A percentile compares a stretch with the other conserved stretches of the same genome.
Conservation (phyloP, 345 rosid species). For the Iberis pinnata region DNA sequence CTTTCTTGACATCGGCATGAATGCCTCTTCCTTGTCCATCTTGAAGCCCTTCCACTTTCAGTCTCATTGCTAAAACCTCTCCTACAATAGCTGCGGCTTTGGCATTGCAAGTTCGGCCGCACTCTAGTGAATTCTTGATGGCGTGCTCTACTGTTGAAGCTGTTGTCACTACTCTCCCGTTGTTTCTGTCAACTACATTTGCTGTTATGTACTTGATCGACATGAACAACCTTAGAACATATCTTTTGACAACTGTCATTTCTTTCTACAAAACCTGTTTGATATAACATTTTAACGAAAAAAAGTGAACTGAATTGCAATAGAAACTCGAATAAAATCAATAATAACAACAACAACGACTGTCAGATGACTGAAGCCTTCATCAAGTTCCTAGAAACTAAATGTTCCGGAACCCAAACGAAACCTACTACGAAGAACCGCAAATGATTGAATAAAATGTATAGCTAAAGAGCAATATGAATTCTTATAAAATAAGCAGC, state of each 20-base stretch:
- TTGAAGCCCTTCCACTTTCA: slow-evolving; percentile 74
- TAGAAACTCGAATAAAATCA: too few relatives aligned
- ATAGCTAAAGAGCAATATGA: too few relatives aligned
- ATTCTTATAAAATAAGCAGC: not conserved
- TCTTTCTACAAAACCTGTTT: slow-evolving; percentile 11
- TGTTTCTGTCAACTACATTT: slow-evolving; percentile 74
- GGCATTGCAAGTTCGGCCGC: slow-evolving; percentile 73
- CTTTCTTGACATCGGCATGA: slow-evolving; percentile 56
- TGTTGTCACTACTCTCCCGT: slow-evolving; percentile 59
- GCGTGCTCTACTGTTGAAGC: slow-evolving; percentile 78
- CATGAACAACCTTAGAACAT: slow-evolving; percentile 56
- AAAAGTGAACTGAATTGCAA: not conserved
- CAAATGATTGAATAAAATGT: not conserved
- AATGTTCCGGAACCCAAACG: not conserved
- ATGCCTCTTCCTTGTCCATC: slow-evolving; percentile 75
- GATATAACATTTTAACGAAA: too few relatives aligned
- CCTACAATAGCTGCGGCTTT: slow-evolving; percentile 72
- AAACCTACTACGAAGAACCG: not conserved
- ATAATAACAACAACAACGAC: not conserved
- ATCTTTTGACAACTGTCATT: slow-evolving; percentile 66
- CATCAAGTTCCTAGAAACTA: too few relatives aligned
- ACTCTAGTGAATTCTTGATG: slow-evolving; percentile 62
- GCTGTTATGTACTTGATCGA: slow-evolving; percentile 74
- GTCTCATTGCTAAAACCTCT: slow-evolving; percentile 75
- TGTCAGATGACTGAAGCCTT: too few relatives aligned